Evolutionary conservation across 495 filamentous ascomycete species (phyloP).

Genomic region (Aspergillus cavernicola): DNA sequence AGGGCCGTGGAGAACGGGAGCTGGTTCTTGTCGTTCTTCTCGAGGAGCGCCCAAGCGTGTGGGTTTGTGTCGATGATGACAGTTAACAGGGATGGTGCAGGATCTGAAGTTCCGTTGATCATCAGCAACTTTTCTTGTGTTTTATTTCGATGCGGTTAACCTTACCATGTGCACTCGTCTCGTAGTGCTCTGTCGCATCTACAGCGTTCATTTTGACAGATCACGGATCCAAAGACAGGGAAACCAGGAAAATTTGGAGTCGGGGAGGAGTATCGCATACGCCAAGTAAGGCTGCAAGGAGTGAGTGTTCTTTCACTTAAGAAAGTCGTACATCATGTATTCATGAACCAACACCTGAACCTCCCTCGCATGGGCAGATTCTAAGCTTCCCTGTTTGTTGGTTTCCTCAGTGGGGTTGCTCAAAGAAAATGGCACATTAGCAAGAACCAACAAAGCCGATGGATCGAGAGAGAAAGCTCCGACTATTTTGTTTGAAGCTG

Average conservation of each 20-base stretch:
- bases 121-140: not conserved
- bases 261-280: not conserved
- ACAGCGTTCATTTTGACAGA: conserved; percentile 70
- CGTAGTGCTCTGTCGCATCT: conserved; percentile 84
- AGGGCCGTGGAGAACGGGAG: conserved; percentile 84
- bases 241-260: not conserved
- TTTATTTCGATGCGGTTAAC: conserved; percentile 10
- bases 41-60: conserved; percentile 81
- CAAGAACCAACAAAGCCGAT: too few relatives aligned
- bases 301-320: not conserved
- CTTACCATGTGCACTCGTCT: conserved; percentile 52
- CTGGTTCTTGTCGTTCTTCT: conserved; percentile 48
- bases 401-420: not conserved
- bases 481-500: not conserved
- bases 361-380: not conserved
- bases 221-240: not conserved
- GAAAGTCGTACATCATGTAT: not conserved
- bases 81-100: conserved; percentile 79
- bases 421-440: not conserved
- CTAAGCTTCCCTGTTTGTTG: not conserved
- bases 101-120: conserved; percentile 44
- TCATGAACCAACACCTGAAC: not conserved
- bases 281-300: not conserved
- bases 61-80: conserved; percentile 97
- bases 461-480: not conserved